Percentiles rank a stretch among this genome's conserved stretches.
phyloP scores from a whole-genome alignment of 139 green algal genomes.

The Nannochloris sp. region DNA sequence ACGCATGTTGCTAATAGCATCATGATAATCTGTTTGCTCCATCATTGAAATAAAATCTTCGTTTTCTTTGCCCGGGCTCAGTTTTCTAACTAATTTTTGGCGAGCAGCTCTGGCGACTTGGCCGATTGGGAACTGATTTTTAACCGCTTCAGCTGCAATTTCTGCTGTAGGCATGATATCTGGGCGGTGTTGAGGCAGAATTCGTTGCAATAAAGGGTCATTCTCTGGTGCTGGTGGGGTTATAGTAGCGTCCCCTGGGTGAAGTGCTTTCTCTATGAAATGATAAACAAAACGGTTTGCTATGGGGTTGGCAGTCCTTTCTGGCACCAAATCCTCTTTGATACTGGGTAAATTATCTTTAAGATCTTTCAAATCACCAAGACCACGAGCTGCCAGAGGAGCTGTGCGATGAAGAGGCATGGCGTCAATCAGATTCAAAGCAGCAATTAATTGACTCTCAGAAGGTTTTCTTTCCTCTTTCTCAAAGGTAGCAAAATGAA shows the following conservation, averaged over 20 bases:
- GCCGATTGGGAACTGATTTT: not conserved
- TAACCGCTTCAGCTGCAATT: not conserved
- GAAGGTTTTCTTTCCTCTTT: not conserved
- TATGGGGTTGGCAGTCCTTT: too few relatives aligned
- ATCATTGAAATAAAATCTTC: not conserved
- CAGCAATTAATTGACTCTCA: not conserved
- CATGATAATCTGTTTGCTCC: not conserved
- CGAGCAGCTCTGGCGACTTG: not conserved
- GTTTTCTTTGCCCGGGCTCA: not conserved
- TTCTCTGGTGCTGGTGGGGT: not conserved
- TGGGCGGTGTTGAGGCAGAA: not conserved
- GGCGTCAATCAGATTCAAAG: not conserved
- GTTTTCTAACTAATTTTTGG: not conserved
- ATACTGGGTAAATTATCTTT: not conserved
- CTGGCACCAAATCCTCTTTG: too few relatives aligned
- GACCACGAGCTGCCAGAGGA: not conserved
- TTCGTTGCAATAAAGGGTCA: not conserved
- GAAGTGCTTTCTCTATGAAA: not conserved
- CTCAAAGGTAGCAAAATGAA: constrained; percentile 5
- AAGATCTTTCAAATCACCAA: not conserved
- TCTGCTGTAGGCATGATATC: not conserved
- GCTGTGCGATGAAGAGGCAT: not conserved
- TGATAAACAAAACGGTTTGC: not conserved
- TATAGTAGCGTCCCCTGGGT: not conserved
- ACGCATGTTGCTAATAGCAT: not conserved